These are phyloP conservation scores for Anastatica hierochuntica DNA, from an alignment of 345 rosid genomes.

Conservation along the genomic window DNA sequence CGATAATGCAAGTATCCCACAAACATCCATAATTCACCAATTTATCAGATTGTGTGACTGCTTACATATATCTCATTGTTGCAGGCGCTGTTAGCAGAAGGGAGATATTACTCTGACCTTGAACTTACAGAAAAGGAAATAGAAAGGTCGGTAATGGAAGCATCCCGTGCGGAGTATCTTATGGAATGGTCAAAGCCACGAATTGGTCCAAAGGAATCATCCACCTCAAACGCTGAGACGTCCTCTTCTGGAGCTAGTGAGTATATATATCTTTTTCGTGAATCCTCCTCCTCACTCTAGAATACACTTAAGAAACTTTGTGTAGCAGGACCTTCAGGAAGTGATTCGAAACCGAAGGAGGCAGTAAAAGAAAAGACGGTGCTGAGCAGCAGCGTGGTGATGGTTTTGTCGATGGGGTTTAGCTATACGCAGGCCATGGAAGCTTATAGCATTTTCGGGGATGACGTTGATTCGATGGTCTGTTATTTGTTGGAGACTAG, in stretches of 20 bases:
- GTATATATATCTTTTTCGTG: constrained; percentile 21
- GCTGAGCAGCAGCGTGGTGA: constrained; percentile 61
- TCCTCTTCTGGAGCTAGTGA: constrained; percentile 96
- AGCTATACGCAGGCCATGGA: constrained; percentile 74
- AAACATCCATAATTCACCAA: not conserved
- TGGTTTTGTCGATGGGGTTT: constrained; percentile 91
- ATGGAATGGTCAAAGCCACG: constrained; percentile 64
- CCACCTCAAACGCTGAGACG: constrained; percentile 74
- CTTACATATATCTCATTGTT: constrained; percentile 7
- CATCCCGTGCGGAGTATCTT: constrained; percentile 94
- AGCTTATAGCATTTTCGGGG: constrained; percentile 94
- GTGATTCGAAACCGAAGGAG: constrained; percentile 36
- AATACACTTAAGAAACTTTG: not conserved
- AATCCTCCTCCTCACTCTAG: not conserved
- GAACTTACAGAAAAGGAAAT: constrained; percentile 98
- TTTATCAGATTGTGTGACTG: not conserved
- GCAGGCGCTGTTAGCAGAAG: constrained; percentile 96
- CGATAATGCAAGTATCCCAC: constrained; percentile 52
- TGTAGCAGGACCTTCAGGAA: constrained; percentile 57
- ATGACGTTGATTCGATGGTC: constrained; percentile 89
- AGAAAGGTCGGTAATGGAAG: constrained; percentile 87
- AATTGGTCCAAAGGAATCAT: constrained; percentile 52
- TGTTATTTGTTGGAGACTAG: constrained; percentile 78
- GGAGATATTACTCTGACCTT: constrained; percentile 62
- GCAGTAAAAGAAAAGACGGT: constrained; percentile 29